Base-by-base conservation (phyloP, 805 yeast species). In the Vanderwaltozyma polyspora region DNA sequence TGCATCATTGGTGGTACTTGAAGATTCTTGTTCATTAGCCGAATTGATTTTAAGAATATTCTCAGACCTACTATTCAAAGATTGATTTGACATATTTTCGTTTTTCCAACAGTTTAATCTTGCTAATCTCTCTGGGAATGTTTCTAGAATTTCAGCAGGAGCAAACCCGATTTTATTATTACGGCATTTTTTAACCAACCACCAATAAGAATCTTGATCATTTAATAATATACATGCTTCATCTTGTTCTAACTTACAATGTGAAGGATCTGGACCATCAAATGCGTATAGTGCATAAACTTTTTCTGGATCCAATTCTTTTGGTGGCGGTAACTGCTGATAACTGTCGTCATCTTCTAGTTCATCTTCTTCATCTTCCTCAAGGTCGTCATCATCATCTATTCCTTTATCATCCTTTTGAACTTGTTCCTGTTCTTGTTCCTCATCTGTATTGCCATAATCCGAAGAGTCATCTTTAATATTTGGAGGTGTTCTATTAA, bases 181-280 rank as follows among this genome's bases (percentile, higher is more conserved):
- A 29, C 53, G 57, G 28, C 65, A 64, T 40, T 67, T 54, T 48
- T 70, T 57, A 45, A 91, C 89, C 9, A 89, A 64, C 97, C 98
- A 91, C 98, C 98, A 91, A 60, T 91, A 91, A 40, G 83, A 72
- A 59, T 91, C 95, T 32, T 81, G 77, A 51, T 91, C 98, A 51
- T 85, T 86, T 24, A 91, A 61, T 14, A 91, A 61, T 29, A 72
- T 64, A 42, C 93, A 89, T 2, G 93, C 77, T 48, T 85, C 95
- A 50, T 89, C 87, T 43, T 84, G 75, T 15, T 63, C 55, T 9
- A 89, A 67, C 38, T 79, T 75, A 45, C 94, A 80, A 59, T 89
- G 98, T 30, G 91, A 84, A 4, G 89, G 86, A 51, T 86, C 95
- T 5, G 95, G 94, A 1, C 96, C 97, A 33, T 68, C 69, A 48